phyloP scores from a whole-genome alignment of 2,329 filamentous ascomycete genomes.

The Pleomassaria siparia region DNA sequence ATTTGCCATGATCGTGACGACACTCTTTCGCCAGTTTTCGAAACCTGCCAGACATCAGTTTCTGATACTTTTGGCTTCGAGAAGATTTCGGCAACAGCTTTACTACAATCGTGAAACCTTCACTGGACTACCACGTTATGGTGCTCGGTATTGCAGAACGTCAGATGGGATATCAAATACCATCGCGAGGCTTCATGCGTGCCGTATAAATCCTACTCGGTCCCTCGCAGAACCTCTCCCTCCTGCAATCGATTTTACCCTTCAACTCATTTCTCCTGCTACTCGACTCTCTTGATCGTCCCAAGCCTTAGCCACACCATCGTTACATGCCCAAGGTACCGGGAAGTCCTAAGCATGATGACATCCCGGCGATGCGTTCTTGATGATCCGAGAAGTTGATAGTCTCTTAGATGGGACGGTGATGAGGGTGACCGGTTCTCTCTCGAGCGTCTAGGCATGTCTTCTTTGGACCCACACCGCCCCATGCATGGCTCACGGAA shows the following conservation, averaged over 20 bases:
- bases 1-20: neutral
- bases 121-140: neutral
- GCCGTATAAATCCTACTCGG: neutral
- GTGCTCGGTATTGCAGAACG: neutral
- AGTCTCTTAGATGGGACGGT: neutral
- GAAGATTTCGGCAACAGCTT: neutral
- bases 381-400: neutral
- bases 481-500: neutral
- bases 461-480: neutral
- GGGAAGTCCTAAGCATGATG: neutral
- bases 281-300: slow-evolving; percentile 2
- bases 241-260: slow-evolving; percentile 1
- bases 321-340: neutral
- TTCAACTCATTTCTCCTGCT: slow-evolving; percentile 1
- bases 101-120: neutral
- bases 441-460: neutral
- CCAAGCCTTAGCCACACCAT: neutral
- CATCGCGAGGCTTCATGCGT: neutral
- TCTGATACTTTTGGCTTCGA: neutral
- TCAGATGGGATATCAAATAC: slow-evolving; percentile 1
- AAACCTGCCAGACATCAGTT: neutral
- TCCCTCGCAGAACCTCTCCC: neutral
- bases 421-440: neutral
- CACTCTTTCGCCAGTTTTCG: neutral
- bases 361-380: neutral